These are phyloP conservation scores for Ulmus americana DNA, from an alignment of 331 rosid genomes.

Conservation along the genomic window DNA sequence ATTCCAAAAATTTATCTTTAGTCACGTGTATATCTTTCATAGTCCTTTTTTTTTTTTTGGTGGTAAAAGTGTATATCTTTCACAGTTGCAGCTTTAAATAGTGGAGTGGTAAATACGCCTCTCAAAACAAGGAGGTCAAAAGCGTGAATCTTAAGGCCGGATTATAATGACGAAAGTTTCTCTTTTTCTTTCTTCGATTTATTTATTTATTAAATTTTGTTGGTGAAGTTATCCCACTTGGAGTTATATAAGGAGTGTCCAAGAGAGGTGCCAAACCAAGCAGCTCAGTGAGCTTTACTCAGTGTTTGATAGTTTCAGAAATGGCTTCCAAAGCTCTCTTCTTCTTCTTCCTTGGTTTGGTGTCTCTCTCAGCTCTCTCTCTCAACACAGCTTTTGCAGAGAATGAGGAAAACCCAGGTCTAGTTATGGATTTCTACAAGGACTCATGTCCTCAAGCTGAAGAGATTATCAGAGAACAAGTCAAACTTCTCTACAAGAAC, in stretches of 20 bases:
- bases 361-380: constrained; percentile 38
- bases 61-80: background rate
- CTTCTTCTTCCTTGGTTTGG: constrained; percentile 38
- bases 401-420: constrained; percentile 45
- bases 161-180: background rate
- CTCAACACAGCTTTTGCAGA: constrained; percentile 35
- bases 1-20: background rate
- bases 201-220: background rate
- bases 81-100: background rate
- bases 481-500: constrained; percentile 91
- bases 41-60: too few relatives aligned
- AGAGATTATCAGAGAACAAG: constrained; percentile 80
- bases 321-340: constrained; percentile 49
- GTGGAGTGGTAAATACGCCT: background rate
- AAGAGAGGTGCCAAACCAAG: constrained; percentile 3
- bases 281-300: background rate
- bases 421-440: constrained; percentile 69
- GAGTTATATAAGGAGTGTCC: constrained; percentile 42
- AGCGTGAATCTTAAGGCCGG: background rate
- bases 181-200: background rate
- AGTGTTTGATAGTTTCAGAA: background rate
- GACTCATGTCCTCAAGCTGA: constrained; percentile 96
- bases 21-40: background rate
- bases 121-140: background rate
- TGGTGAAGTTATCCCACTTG: constrained; percentile 10